Conservation (phyloP, 2,329 filamentous ascomycete species). For the Orbilia oligospora region DNA sequence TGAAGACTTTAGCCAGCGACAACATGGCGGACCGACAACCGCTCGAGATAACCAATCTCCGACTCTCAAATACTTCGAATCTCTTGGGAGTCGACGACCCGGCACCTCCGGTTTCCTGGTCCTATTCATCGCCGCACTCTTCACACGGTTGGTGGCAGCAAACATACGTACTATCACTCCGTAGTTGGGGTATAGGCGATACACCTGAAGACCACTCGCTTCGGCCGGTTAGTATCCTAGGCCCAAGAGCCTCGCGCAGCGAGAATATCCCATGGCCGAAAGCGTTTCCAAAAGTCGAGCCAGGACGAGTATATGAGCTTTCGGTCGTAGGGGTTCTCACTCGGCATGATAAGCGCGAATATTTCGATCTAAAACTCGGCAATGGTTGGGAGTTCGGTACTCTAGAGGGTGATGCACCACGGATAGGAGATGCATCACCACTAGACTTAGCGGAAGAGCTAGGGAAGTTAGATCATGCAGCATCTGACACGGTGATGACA, state of each 20-base stretch:
- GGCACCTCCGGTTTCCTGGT: constrained; percentile 46
- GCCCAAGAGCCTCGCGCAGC: constrained; percentile 5
- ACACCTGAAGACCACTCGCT: background rate
- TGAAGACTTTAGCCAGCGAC: background rate
- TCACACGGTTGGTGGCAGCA: constrained; percentile 45
- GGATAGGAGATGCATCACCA: background rate
- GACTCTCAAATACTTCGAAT: constrained; percentile 46
- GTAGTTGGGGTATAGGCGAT: background rate
- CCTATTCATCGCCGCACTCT: constrained; percentile 34
- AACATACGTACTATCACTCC: constrained; percentile 33
- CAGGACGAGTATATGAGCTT: constrained; percentile 23
- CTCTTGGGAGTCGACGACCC: constrained; percentile 35
- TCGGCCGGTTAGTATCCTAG: background rate
- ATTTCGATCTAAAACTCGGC: background rate
- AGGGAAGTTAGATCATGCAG: background rate
- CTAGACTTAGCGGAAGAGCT: background rate
- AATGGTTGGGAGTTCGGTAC: background rate
- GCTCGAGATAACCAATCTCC: constrained; percentile 42
- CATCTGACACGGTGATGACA: background rate
- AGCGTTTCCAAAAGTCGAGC: constrained; percentile 21
- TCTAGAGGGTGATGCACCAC: background rate
- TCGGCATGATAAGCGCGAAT: constrained; percentile 2
- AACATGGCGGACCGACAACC: background rate
- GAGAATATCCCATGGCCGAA: constrained; percentile 55
- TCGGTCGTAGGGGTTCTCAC: constrained; percentile 20